Base-by-base conservation (phyloP, 225 moss, liverwort and hornwort species). In the Neckera pumila region DNA sequence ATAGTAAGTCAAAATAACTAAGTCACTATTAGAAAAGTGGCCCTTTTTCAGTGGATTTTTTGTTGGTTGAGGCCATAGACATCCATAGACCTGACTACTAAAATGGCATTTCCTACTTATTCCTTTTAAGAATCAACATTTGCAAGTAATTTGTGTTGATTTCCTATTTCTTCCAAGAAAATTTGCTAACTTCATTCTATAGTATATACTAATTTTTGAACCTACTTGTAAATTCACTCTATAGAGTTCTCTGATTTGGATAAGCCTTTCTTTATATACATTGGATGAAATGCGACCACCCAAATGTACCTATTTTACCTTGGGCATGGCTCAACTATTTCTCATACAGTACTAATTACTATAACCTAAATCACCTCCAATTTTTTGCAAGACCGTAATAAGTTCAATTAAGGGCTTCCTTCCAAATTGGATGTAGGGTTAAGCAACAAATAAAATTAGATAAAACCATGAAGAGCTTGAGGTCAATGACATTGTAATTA, bases 151-250 rank as follows among this genome's bases (percentile, higher is more conserved):
- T 70, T 65, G 19, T 65, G 11, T 36, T 65, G 36, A 5, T 70
- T 42, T 0, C 8, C 4, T 70, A 70, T 25, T 70, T 40, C 2
- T 40, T 69, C 1, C 2, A 14, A 25, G 8, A 40, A 40, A 40
- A 70, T 40, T 70, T 0, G 1, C 40, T 25, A 70, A 40, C 22
- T 23, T 14, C 3, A 0, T 1, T 25, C 8, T 23, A 40, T 0
- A 70, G 5, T 23, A 3, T 14, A 25, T 14, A 40, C 14, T 71
- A 26, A 42, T 42, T 71, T 71, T 71, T 1, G 5, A 71, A 5
- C 5, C 14, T 42, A 42, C 14, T 38, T 23, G 8, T 40, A 40
- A 23, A 38, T 69, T 38, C 0, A 69, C 8, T 40, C 22, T 22
- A 22, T 38, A 2, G 4, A 67, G 26, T 42, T n/a, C 3, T 66